These are phyloP conservation scores for Penicillium atrosanguineum DNA, from an alignment of 495 filamentous ascomycete species.

Conservation along the genomic window DNA sequence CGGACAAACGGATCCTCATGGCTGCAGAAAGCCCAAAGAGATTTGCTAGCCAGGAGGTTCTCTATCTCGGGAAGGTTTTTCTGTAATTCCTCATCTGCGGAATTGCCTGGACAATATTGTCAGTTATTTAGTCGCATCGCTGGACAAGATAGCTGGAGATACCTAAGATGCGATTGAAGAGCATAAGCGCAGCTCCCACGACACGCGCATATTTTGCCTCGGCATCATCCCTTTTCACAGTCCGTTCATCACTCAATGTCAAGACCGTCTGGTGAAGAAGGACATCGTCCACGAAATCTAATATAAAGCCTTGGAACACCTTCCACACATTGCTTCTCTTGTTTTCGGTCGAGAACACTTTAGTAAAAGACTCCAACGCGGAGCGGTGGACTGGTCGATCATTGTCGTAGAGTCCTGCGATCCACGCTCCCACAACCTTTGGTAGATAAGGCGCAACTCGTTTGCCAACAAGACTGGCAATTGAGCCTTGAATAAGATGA, in stretches of 20 bases:
- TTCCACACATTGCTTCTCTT: conserved; percentile 75
- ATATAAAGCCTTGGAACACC: conserved; percentile 67
- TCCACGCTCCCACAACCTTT: conserved; percentile 78
- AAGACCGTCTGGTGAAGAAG: conserved; percentile 69
- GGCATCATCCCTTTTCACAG: conserved; percentile 77
- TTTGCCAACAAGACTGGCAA: conserved; percentile 72
- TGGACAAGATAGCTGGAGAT: neutral
- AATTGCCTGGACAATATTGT: conserved; percentile 34
- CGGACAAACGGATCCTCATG: conserved; percentile 70
- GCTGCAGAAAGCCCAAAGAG: conserved; percentile 73
- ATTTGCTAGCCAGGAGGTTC: conserved; percentile 58
- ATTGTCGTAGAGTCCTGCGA: conserved; percentile 81
- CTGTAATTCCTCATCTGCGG: conserved; percentile 46
- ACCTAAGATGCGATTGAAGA: conserved; percentile 50
- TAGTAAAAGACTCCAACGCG: conserved; percentile 69
- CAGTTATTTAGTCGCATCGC: neutral
- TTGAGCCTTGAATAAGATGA: conserved; percentile 68
- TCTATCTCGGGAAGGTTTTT: conserved; percentile 49
- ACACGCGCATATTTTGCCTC: conserved; percentile 81
- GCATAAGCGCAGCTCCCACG: conserved; percentile 54
- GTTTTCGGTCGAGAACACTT: conserved; percentile 72
- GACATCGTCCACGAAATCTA: conserved; percentile 78
- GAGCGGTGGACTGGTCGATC: conserved; percentile 70
- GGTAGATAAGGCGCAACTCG: conserved; percentile 75
- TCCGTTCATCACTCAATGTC: conserved; percentile 85